These are phyloP conservation scores for Rhizoctonia solani DNA, from an alignment of 1,284 basidiomycete species.

Conservation along the genomic window DNA sequence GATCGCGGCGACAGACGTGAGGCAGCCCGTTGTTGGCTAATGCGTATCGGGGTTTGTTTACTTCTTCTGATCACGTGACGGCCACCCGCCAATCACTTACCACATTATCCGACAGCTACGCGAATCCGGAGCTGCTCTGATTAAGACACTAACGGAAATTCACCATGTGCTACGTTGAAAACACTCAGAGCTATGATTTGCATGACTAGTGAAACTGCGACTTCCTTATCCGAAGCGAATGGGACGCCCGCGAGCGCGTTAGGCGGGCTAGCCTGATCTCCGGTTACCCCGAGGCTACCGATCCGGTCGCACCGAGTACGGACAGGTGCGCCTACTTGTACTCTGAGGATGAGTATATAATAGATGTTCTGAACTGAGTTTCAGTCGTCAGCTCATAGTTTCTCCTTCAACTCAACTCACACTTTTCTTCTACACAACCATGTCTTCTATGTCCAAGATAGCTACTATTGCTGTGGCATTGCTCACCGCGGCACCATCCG, in stretches of 20 bases:
- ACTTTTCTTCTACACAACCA: not conserved
- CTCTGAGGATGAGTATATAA: too few relatives aligned
- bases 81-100: not conserved
- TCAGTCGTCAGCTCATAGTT: not conserved
- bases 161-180: not conserved
- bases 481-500: not conserved
- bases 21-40: not conserved
- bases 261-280: too few relatives aligned
- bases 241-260: not conserved
- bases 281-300: not conserved
- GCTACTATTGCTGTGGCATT: not conserved
- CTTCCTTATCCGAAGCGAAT: not conserved
- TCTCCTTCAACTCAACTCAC: not conserved
- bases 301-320: not conserved
- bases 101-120: not conserved
- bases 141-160: not conserved
- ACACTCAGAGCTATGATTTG: not conserved
- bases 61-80: not conserved
- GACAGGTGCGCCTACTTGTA: not conserved
- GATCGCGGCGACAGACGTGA: not conserved
- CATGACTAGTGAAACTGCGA: not conserved
- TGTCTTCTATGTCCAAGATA: conserved; percentile 11
- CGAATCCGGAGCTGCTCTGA: not conserved
- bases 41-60: not conserved
- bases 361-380: too few relatives aligned